A percentile compares a stretch with the other conserved stretches of the same genome.
These are phyloP conservation scores for Fusarium sacchari DNA, from an alignment of 2,329 filamentous ascomycete genomes.

Conservation along the genomic window DNA sequence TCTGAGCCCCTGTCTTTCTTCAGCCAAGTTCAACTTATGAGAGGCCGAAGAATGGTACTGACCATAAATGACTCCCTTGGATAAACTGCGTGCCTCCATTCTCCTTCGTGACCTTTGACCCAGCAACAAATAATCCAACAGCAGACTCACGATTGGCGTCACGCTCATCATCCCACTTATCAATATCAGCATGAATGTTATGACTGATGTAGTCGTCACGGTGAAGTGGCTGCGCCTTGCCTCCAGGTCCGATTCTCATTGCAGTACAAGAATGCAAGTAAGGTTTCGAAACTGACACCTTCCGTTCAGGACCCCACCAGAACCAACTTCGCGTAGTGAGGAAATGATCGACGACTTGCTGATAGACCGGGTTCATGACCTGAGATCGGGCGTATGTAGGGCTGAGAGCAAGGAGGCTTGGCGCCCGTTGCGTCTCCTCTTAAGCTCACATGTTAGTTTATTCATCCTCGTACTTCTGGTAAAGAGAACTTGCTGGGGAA, in stretches of 20 bases:
- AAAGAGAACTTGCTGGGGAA: conserved; percentile 3
- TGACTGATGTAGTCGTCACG: conserved; percentile 32
- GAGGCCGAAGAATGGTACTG: neutral
- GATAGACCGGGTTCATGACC: conserved; percentile 27
- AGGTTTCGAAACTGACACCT: conserved; percentile 25
- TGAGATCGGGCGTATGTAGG: conserved; percentile 21
- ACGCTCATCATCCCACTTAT: neutral
- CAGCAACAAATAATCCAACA: conserved; percentile 4
- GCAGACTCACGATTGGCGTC: neutral
- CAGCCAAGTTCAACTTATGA: neutral
- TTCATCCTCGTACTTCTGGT: no score
- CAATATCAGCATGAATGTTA: neutral
- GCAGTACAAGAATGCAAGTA: conserved; percentile 25
- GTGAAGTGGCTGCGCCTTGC: conserved; percentile 28
- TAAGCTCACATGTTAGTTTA: neutral
- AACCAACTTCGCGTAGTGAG: conserved; percentile 27
- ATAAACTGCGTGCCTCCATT: conserved; percentile 31
- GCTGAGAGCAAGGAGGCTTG: conserved; percentile 21
- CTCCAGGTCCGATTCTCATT: conserved; percentile 29
- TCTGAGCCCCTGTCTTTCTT: neutral
- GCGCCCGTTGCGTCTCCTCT: conserved; percentile 26
- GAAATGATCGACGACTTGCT: conserved; percentile 26
- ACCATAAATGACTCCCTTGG: conserved; percentile 24
- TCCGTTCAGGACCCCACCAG: conserved; percentile 29
- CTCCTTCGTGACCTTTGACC: conserved; percentile 3